Base-by-base conservation (phyloP, 441 rosid species). In the Populus hybrid region DNA sequence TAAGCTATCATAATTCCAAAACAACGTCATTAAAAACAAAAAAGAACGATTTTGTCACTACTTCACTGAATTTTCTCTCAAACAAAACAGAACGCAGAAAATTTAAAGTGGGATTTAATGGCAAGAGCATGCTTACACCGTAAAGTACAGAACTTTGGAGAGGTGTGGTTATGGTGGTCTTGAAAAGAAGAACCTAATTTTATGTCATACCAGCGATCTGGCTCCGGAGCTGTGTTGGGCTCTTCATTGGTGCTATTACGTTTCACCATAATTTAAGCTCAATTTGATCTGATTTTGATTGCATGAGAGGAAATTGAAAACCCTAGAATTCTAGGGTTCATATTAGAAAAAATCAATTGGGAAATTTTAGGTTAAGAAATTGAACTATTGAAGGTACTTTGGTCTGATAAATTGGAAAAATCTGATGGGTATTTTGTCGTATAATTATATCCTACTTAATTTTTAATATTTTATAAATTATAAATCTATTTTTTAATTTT, bases 191-290 rank as follows among this genome's bases (percentile, higher is more conserved):
- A 67, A 50, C 93, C 91, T 14, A 92, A 83, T 38, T 84, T 90
- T 2, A 94, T 82, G 80, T 92, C 84, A 86, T 92, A 94, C 97
- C 92, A 94, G 29, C 87, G 93, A 86, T 90, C 94, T 75, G 97
- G 73, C 72, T 78, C 86, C 7, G 97, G 98, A 12, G 90, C 98
- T 9, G 88, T 86, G 76, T 76, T 82, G 53, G 92, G 91, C 76
- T 90, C 94, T 73, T 86, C 90, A 31, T 70, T 84, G 80, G 56
- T 59, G 81, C 69, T 77, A 74, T 31, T 67, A 69, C 35, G 78
- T 59, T 82, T 82, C 23, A 79, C 84, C 89, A 86, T 83, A 31
- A 20, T 80, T 20, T 5, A 35, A 36, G 23, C 45, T 14, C 21
- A 42, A 71, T 45, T 67, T 77, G 56, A 69, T 65, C 3, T 69